Base-by-base conservation (phyloP, 495 filamentous ascomycete species). In the Talaromyces liani region DNA sequence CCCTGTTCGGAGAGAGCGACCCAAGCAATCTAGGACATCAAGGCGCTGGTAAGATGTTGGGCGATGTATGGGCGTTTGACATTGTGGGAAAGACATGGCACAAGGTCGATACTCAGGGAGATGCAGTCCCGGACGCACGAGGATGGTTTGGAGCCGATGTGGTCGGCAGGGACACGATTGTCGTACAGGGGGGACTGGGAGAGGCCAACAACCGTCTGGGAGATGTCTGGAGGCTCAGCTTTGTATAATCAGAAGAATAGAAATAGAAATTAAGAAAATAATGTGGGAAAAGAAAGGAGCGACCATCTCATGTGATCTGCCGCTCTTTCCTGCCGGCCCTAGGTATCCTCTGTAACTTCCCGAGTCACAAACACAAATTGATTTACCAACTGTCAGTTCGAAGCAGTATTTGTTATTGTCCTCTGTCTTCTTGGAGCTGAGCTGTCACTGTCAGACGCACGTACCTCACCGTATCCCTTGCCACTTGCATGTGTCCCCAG, bases 61-160 rank as follows among this genome's bases (percentile, higher is more conserved):
- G 76, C 18, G 90, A 93, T 73, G 81, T 91, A 2, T 94, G 91
- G 91, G 80, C 78, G 0, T 94, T 88, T 70, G 83, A 90, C 67
- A 75, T 91, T 36, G 76, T 77, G 14, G 72, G 75, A 6, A 73
- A 82, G 47, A 77, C 76, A 57, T 84, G 85, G 77, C 72, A 72
- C 12, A 73, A 82, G 18, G 73, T 88, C 16, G 77, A 79, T 3
- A 73, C 77, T 8, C 75, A 76, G 63, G 83, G 77, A 0, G 79
- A 77, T 16, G 81, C 84, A 29, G 47, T 47, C 20, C 74, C 76
- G 60, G 64, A 65, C 18, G 65, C 71, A 33, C 65, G 78, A 29
- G 79, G 80, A 10, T 82, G 78, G 78, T 81, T 81, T 58, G 78
- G 70, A 63, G 75, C 74, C 20, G 77, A 75, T 66, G 68, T 76